Percentiles rank a stretch among this genome's conserved stretches.
Conservation (phyloP, 1,284 basidiomycete species). For the Mycena sp. region DNA sequence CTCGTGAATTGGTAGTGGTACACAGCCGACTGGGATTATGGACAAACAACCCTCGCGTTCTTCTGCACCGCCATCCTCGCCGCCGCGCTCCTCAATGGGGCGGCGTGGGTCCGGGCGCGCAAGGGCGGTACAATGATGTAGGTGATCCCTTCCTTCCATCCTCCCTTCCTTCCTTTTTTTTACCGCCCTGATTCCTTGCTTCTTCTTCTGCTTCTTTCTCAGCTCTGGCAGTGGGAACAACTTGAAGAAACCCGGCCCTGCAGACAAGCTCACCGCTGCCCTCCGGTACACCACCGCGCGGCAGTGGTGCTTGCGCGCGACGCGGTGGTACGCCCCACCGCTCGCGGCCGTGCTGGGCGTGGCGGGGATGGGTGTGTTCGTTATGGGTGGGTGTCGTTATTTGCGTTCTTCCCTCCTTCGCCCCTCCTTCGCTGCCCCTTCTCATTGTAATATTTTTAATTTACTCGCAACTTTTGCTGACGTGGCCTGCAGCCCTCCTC, state of each 20-base stretch:
- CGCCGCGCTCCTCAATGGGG: constrained; percentile 26
- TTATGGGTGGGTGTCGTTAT: constrained; percentile 36
- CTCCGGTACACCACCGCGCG: constrained; percentile 42
- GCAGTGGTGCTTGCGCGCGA: constrained; percentile 40
- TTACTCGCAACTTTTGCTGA: no score
- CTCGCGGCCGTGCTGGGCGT: constrained; percentile 46
- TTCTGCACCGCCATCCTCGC: constrained; percentile 44
- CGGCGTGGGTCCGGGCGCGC: constrained; percentile 25
- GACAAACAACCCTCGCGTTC: constrained; percentile 45
- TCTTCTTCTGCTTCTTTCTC: background rate
- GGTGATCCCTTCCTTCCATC: background rate
- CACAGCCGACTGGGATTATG: constrained; percentile 49
- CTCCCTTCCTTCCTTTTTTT: background rate
- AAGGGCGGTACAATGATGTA: constrained; percentile 6
- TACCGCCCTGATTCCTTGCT: background rate
- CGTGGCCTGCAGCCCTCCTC: constrained; percentile 41
- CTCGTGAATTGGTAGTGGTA: constrained; percentile 30
- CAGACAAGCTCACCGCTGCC: constrained; percentile 41
- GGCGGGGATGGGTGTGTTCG: constrained; percentile 46
- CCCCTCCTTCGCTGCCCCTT: background rate
- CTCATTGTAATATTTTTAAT: background rate
- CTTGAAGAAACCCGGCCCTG: constrained; percentile 12
- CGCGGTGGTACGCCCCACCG: constrained; percentile 49
- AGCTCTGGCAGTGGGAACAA: background rate
- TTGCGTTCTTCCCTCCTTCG: constrained; percentile 30